Evolutionary conservation across 371 early-diverging fungal species (phyloP), one percentile per base, ranked within the genome.

Genomic region (Apophysomyces ossiformis): DNA sequence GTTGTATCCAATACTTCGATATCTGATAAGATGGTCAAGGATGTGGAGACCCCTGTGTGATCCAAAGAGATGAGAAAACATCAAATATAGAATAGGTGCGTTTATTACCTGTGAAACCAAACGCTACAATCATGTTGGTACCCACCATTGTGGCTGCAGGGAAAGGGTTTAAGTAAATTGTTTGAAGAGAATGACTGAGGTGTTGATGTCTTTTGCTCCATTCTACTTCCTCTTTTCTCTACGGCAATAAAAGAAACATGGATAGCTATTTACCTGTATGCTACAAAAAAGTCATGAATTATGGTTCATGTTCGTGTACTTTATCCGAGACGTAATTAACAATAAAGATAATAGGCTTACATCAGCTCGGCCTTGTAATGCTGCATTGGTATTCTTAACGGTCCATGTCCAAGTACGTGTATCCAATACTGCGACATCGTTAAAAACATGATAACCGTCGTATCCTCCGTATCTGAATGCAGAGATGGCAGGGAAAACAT

Each of bases 81-180:
- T 36, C 9, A 15, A 37, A 37, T 8, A 38, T 18, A 3, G 7
- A 15, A 15, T 15, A n/a, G 21, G 36, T 13, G 37, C n/a, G 11
- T 38, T 9, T 47, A 18, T 61, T 68, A 70, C 76, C 81, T 57
- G 81, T 77, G 61, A 80, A 80, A 39, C 81, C 81, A 70, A 80
- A 80, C 1, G 81, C 81, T 16, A 80, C 81, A 56, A 80, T 73
- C 81, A 80, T 80, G 46, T 77, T 80, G 7, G 73, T 77, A 16
- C 75, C 73, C 16, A 80, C 69, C 47, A 80, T 21, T 8, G 81
- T 77, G 38, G 81, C 81, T 80, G 54, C 16, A 21, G 9, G 54
- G n/a, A 21, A 50, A 50, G 7, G 16, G n/a, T 50, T 50, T 47
- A 21, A 9, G n/a, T 50, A 26, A 26, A 26, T 26, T 26, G 32